phyloP scores from a whole-genome alignment of 352 stramenopile species.

The Phytophthora megakarya region DNA sequence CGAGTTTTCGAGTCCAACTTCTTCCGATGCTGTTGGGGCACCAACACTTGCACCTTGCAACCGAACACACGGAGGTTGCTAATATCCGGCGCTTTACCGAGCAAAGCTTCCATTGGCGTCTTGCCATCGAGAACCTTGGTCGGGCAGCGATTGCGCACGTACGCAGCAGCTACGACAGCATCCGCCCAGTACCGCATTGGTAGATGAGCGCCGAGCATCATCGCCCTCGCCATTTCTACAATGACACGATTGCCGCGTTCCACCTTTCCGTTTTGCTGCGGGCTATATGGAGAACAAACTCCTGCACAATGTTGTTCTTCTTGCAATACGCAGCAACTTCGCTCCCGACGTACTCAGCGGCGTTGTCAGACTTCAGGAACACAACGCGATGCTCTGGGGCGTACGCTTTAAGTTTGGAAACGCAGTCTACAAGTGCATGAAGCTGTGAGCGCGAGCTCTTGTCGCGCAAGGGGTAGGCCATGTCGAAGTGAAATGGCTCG shows the following conservation, averaged over 20 bases:
- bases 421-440: not conserved
- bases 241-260: constrained; percentile 11
- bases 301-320: constrained; percentile 11
- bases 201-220: constrained; percentile 15
- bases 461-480: constrained; percentile 5
- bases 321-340: constrained; percentile 6
- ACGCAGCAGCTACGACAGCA: constrained; percentile 12
- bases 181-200: constrained; percentile 7
- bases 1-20: constrained; percentile 5
- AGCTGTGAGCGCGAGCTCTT: not conserved
- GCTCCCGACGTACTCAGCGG: not conserved
- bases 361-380: constrained; percentile 4
- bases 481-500: constrained; percentile 5
- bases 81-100: not conserved
- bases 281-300: not conserved
- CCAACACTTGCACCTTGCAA: constrained; percentile 3
- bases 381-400: not conserved
- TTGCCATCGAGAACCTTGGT: constrained; percentile 12
- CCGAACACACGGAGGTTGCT: constrained; percentile 9
- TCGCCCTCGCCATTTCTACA: not conserved
- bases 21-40: constrained; percentile 2
- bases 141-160: constrained; percentile 17
- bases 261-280: constrained; percentile 12
- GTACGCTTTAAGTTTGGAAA: constrained; percentile 5
- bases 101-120: constrained; percentile 12